Percentiles rank a stretch among this genome's conserved stretches.
These are phyloP conservation scores for Coffea eugenioides DNA, from an alignment of 257 asterid genomes.

Conservation along the genomic window DNA sequence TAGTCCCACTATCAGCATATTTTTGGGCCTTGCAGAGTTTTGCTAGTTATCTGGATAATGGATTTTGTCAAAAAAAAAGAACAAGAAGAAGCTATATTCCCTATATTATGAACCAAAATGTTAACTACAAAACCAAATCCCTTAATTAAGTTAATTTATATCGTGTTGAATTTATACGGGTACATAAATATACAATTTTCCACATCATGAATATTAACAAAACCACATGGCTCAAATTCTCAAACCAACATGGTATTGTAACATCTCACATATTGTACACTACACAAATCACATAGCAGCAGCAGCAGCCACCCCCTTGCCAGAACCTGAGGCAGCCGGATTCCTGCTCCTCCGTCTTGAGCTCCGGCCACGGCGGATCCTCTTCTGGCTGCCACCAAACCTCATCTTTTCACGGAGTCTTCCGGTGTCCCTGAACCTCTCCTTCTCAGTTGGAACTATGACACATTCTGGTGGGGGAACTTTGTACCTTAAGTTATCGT, in stretches of 20 bases:
- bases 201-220: not conserved
- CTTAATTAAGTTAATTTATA: not conserved
- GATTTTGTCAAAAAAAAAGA: no score
- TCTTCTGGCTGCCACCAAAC: slow-evolving; percentile 46
- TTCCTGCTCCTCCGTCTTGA: slow-evolving; percentile 26
- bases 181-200: not conserved
- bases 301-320: slow-evolving; percentile 6
- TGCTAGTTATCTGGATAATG: no score
- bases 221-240: not conserved
- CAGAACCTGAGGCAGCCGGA: slow-evolving; percentile 22
- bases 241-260: not conserved
- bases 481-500: slow-evolving; percentile 67
- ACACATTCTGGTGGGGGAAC: slow-evolving; percentile 76
- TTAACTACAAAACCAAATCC: not conserved
- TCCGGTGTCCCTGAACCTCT: slow-evolving; percentile 50
- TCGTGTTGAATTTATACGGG: not conserved
- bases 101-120: not conserved
- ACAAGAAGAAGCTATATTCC: no score
- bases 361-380: slow-evolving; percentile 38
- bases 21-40: no score
- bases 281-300: slow-evolving; percentile 23
- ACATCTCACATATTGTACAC: not conserved
- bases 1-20: no score
- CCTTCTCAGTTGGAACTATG: slow-evolving; percentile 52
- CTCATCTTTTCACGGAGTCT: slow-evolving; percentile 57